Percentiles rank a stretch among this genome's conserved stretches.
Conservation (phyloP, 306 rosid species). For the Castanea crenata region DNA sequence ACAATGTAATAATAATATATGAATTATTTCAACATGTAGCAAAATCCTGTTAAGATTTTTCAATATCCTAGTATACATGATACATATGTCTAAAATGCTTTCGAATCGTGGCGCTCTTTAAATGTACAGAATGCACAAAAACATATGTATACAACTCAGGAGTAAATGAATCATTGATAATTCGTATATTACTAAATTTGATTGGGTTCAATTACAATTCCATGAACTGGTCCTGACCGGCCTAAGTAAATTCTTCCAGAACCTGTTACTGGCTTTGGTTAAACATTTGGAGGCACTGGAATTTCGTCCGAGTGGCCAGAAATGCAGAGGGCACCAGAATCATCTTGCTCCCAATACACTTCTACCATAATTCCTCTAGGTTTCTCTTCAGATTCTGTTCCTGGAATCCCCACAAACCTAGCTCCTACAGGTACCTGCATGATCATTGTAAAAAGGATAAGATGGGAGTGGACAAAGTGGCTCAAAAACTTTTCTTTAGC, state of each 20-base stretch:
- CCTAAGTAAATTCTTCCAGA: conserved; percentile 17
- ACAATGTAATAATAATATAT: background rate
- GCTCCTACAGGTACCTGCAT: conserved; percentile 76
- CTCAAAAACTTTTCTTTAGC: background rate
- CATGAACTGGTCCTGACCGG: conserved; percentile 30
- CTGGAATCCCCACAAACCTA: conserved; percentile 74
- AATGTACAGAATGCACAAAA: conserved; percentile 3
- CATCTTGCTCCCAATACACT: conserved; percentile 87
- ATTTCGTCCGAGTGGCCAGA: conserved; percentile 58
- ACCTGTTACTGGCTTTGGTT: conserved; percentile 27
- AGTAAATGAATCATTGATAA: conserved; percentile 21
- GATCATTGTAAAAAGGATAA: conserved; percentile 13
- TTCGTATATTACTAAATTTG: conserved; percentile 23
- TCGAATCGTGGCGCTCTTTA: background rate
- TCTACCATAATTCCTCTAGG: conserved; percentile 79
- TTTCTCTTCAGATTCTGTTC: conserved; percentile 57
- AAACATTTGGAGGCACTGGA: conserved; percentile 42
- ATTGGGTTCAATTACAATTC: conserved; percentile 56
- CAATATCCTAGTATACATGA: background rate
- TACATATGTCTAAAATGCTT: background rate
- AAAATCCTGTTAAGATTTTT: background rate
- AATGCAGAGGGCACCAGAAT: conserved; percentile 65
- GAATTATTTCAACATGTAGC: background rate
- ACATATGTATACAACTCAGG: background rate
- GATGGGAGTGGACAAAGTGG: background rate